Conservation (phyloP, 1,139 yeast genomes). For the Saccharomyces hybrid region DNA sequence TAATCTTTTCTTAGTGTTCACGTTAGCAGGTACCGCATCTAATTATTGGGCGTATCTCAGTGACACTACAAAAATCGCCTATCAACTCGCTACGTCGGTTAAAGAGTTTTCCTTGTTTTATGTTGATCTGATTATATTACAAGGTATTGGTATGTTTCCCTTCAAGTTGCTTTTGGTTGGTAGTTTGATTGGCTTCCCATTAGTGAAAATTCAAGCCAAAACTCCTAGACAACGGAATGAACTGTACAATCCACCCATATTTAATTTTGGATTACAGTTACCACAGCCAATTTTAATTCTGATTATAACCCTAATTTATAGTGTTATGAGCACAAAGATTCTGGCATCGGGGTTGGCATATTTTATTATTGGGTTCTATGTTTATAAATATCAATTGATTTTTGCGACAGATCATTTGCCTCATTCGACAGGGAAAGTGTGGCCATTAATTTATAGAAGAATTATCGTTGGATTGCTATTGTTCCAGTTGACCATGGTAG, state of each 20-base stretch:
- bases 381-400: constrained; percentile 71
- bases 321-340: constrained; percentile 70
- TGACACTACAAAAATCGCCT: constrained; percentile 69
- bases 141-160: constrained; percentile 75
- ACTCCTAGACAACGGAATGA: constrained; percentile 66
- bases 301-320: constrained; percentile 67
- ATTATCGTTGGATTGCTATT: constrained; percentile 61
- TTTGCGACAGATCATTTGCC: constrained; percentile 81
- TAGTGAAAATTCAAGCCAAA: constrained; percentile 47
- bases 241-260: constrained; percentile 66
- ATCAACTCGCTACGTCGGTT: constrained; percentile 62
- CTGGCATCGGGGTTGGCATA: constrained; percentile 65
- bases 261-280: constrained; percentile 71
- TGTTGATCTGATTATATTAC: constrained; percentile 64
- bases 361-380: constrained; percentile 66
- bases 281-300: constrained; percentile 76
- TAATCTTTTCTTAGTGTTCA: constrained; percentile 68
- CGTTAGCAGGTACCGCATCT: constrained; percentile 73
- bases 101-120: constrained; percentile 64
- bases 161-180: constrained; percentile 60
- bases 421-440: constrained; percentile 81
- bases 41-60: constrained; percentile 69
- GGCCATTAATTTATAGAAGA: constrained; percentile 75
- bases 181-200: constrained; percentile 54
- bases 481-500: constrained; percentile 88